Conservation (phyloP, 768 basidiomycete species). For the Tricholoma hemisulphureum region DNA sequence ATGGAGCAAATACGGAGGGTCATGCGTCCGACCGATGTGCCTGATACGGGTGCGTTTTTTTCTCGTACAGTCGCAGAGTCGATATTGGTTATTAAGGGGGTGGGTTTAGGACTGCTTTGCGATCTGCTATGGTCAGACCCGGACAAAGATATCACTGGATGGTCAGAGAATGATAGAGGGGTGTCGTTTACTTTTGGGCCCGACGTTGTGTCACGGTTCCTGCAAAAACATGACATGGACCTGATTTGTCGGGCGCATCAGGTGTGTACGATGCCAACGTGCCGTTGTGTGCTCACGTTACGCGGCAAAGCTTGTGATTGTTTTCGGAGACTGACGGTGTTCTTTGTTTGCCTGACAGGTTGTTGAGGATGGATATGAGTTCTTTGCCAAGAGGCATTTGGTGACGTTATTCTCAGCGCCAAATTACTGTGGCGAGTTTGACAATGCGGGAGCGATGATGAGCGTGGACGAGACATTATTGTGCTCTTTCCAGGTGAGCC, state of each 20-base stretch:
- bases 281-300: not conserved
- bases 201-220: constrained; percentile 95
- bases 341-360: constrained; percentile 50
- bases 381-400: constrained; percentile 95
- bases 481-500: constrained; percentile 92
- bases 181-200: constrained; percentile 99
- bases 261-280: constrained; percentile 44
- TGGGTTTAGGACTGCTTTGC: constrained; percentile 74
- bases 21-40: constrained; percentile 98
- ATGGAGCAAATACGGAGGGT: constrained; percentile 99
- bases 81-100: not conserved
- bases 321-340: constrained; percentile 3
- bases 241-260: constrained; percentile 98
- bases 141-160: constrained; percentile 98
- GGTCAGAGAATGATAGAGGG: constrained; percentile 99
- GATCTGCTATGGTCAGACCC: constrained; percentile 99
- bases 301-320: not conserved
- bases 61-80: not conserved
- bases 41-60: constrained; percentile 81
- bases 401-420: constrained; percentile 98
- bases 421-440: constrained; percentile 94
- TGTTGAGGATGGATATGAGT: constrained; percentile 98
- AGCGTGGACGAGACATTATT: constrained; percentile 96
- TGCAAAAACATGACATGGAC: constrained; percentile 99
- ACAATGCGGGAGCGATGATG: constrained; percentile 99